These are phyloP conservation scores for Cladophialophora carrionii DNA, from an alignment of 2,329 filamentous ascomycete species.

Conservation along the genomic window DNA sequence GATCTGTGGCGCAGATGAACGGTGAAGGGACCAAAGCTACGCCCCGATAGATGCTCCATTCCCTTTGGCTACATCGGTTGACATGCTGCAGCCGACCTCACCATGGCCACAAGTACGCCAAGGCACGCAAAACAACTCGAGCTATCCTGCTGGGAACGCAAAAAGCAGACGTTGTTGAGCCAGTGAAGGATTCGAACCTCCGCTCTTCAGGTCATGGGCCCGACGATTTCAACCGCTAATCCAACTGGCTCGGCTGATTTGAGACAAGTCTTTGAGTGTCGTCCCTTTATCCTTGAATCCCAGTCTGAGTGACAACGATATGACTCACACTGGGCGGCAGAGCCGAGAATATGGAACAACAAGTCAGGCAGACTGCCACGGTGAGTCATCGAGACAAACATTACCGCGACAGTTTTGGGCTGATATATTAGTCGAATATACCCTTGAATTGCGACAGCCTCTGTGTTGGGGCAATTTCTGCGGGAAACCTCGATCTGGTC, in stretches of 20 bases:
- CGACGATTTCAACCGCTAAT: constrained; percentile 9
- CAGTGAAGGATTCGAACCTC: constrained; percentile 9
- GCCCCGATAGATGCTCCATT: background rate
- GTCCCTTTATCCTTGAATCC: background rate
- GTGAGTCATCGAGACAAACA: background rate
- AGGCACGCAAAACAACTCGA: background rate
- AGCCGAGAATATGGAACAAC: background rate
- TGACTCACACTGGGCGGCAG: background rate
- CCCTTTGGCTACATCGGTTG: background rate
- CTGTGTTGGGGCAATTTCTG: constrained; percentile 52
- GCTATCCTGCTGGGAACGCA: background rate
- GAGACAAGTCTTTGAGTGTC: background rate
- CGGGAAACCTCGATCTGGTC: constrained; percentile 24
- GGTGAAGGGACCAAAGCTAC: constrained; percentile 18
- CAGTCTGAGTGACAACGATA: background rate
- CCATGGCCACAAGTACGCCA: background rate
- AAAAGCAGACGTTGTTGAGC: background rate
- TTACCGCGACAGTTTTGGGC: background rate
- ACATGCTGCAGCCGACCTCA: background rate
- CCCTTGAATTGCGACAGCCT: constrained; percentile 54
- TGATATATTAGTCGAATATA: constrained; percentile 47
- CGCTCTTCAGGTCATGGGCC: constrained; percentile 9
- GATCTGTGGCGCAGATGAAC: constrained; percentile 32
- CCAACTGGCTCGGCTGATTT: constrained; percentile 1
- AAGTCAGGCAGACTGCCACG: background rate